Percentiles rank a stretch among this genome's conserved stretches.
These are phyloP conservation scores for Adansonia madagascariensis DNA, from an alignment of 441 rosid species.

Conservation along the genomic window DNA sequence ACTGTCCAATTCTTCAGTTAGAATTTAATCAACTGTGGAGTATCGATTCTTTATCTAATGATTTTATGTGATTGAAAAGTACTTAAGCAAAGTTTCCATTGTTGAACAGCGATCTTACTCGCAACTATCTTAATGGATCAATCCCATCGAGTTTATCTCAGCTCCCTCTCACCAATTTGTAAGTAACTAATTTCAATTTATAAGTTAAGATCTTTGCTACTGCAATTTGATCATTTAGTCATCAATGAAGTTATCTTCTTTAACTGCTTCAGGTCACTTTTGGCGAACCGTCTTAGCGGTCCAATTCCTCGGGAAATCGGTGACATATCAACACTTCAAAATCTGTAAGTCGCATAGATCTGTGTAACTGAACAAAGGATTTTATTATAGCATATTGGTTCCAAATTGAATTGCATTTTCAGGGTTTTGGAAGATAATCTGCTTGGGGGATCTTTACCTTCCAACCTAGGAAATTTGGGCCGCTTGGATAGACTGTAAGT, in stretches of 20 bases:
- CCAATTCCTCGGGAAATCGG: constrained; percentile 65
- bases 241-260: constrained; percentile 12
- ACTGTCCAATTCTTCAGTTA: not conserved
- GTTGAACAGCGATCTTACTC: constrained; percentile 62
- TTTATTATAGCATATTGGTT: constrained; percentile 4
- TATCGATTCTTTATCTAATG: not conserved
- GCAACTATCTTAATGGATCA: constrained; percentile 75
- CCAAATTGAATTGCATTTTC: constrained; percentile 21
- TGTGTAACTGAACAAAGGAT: not conserved
- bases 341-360: constrained; percentile 51
- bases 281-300: constrained; percentile 73
- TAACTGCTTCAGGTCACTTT: constrained; percentile 44
- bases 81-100: constrained; percentile 23
- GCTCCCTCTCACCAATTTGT: constrained; percentile 59
- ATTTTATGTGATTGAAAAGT: not conserved
- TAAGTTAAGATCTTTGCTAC: not conserved
- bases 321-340: constrained; percentile 51
- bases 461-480: constrained; percentile 61
- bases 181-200: constrained; percentile 35
- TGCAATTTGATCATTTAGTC: constrained; percentile 13
- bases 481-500: constrained; percentile 59
- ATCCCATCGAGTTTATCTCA: constrained; percentile 60
- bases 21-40: not conserved
- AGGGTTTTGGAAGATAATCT: constrained; percentile 70
- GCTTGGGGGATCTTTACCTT: constrained; percentile 63